Base-by-base conservation (phyloP, 768 basidiomycete genomes). In the Rhodotorula kratochvilovae region DNA sequence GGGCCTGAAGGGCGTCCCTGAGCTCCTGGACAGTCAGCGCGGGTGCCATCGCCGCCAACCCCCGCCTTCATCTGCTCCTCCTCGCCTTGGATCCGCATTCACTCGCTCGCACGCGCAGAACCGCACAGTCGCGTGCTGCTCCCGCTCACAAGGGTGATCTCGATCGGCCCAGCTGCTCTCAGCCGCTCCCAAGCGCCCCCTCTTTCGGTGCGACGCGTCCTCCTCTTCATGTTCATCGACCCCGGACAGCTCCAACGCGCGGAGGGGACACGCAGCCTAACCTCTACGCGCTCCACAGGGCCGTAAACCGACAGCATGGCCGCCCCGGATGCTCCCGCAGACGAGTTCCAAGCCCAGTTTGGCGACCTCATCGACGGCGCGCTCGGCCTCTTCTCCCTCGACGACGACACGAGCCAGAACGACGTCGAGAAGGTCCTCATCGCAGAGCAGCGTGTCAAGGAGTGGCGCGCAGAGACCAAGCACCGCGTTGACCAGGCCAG, bases 21-120 rank as follows among this genome's bases (percentile, higher is more conserved):
- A 82, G 71, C 51, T 81, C 76, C 19, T 74, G 77, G 17, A 81
- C 78, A 6, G 64, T 61, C n/a, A 50, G 54, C 5, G 42, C 23
- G 5, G 50, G 16, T 58, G 63, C 51, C 15, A 35, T n/a, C 16
- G n/a, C 29, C 23, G 27, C 17, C 3, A 29, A 6, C 16, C 51
- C 2, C 3, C n/a, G 51, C 27, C 31, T 11, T 33, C 33, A 31
- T 21, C 54, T 5, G 31, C 54, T 2, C 17, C 54, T 15, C 54
- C 12, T 10, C 7, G 33, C 33, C 54, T 35, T 21, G 12, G 5
- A 6, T 13, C 39, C 36, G 57, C 48, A 51, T 27, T 39, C 36
- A 11, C 62, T 29, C 51, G 29, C 54, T 35, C 33, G 17, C 53
- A 21, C 54, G 3, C 48, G 25, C 45, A 46, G 5, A 25, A 23